Evolutionary conservation across 257 asterid genomes (phyloP), one percentile per base, ranked within the genome.

Genomic region (Nicotiana obtusifolia): DNA sequence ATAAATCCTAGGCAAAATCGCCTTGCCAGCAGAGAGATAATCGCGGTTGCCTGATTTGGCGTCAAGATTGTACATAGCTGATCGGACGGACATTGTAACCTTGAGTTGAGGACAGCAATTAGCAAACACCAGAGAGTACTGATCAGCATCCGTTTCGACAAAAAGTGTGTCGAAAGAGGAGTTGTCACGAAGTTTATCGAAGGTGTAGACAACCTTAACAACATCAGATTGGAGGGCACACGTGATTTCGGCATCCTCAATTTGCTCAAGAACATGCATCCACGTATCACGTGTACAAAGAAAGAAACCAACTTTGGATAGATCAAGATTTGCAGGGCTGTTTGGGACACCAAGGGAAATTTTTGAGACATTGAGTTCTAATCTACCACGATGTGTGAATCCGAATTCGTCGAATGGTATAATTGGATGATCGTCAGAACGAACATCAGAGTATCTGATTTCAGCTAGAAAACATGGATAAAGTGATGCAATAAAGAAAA

Each of bases 381-480:
- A 87, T 41, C 91, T 95, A 54, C 98, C 98, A 22, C 92, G 92
- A 85, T 82, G 95, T 57, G 97, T 90, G 94, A 93, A 94, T 0
- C 98, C 97, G 86, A 94, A 91, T 81, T 91, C 98, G 85, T 91
- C 95, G 83, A 92, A 91, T 56, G 92, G 92, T 81, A 93, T 91
- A n/a, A 93, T 87, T 33, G 93, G 91, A 0, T 93, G 91, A 80
- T 30, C 85, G 22, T 94, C 97, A 86, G 92, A 90, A 84, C 90
- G 90, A 83, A 89, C 82, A 41, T 87, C 88, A 61, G 90, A 66
- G 84, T 28, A 82, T 4, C 95, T 93, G 89, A 93, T 91, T 91
- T 94, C 97, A 75, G 88, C 93, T 24, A 85, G 53, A 76, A 86
- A 64, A 81, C 73, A 71, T 30, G 91, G 86, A 54, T 76, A 83